A percentile compares a stretch with the other conserved stretches of the same genome.
phyloP scores from a whole-genome alignment of 768 basidiomycete genomes.

The Favolaschia claudopus region DNA sequence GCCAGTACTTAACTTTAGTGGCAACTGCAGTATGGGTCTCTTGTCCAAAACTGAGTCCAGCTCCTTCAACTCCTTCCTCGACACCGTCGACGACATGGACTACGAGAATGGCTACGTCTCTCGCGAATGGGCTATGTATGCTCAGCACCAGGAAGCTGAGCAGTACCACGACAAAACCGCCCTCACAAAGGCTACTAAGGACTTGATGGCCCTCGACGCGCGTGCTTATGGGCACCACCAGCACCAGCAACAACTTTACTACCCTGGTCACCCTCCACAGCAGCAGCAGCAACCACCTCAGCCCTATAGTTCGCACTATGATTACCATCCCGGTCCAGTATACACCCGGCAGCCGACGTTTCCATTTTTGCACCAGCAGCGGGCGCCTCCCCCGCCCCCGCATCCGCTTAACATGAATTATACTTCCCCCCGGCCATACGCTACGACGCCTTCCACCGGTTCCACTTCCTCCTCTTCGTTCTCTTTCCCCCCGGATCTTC shows the following conservation, averaged over 20 bases:
- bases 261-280: conserved; percentile 19
- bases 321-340: conserved; percentile 22
- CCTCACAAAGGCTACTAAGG: conserved; percentile 81
- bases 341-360: conserved; percentile 25
- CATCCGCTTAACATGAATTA: conserved; percentile 17
- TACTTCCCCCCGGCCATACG: conserved; percentile 22
- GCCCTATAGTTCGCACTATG: conserved; percentile 30
- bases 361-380: conserved; percentile 33
- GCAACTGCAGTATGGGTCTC: conserved; percentile 13
- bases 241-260: conserved; percentile 28
- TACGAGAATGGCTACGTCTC: conserved; percentile 14
- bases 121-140: conserved; percentile 26
- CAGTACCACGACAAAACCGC: conserved; percentile 64
- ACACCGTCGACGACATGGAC: conserved; percentile 27
- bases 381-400: conserved; percentile 21
- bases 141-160: conserved; percentile 35
- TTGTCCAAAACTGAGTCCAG: conserved; percentile 24
- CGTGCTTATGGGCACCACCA: conserved; percentile 44
- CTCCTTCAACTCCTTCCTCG: conserved; percentile 25
- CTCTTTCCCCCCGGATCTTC: conserved; percentile 26
- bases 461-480: conserved; percentile 33
- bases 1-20: neutral
- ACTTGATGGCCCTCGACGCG: conserved; percentile 77
- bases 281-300: conserved; percentile 27
- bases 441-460: conserved; percentile 17